phyloP scores from a whole-genome alignment of 192 early-diverging fungal species.

The Coemansia aciculifera region DNA sequence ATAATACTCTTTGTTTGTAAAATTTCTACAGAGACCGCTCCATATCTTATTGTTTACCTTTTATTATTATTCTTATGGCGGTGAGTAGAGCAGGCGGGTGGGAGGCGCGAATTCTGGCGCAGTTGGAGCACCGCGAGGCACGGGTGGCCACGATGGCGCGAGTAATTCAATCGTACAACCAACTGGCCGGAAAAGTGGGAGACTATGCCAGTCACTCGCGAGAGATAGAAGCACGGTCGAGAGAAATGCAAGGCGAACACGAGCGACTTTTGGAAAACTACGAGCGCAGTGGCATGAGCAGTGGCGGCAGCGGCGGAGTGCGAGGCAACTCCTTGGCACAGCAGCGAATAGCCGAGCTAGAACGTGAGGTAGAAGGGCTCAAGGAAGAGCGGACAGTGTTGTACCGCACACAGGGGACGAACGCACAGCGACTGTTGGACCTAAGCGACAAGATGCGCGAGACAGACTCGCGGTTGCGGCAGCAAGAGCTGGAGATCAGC shows the following conservation, averaged over 20 bases:
- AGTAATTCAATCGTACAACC: conserved; percentile 52
- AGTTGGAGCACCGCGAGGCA: conserved; percentile 49
- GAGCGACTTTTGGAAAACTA: conserved; percentile 45
- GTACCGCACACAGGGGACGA: conserved; percentile 87
- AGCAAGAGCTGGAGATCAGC: conserved; percentile 42
- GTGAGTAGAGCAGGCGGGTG: conserved; percentile 21
- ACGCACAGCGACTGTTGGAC: conserved; percentile 86
- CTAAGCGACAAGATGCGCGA: conserved; percentile 78
- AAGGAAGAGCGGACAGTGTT: conserved; percentile 86
- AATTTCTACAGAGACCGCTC: no score
- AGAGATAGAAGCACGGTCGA: conserved; percentile 39
- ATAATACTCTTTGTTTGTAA: neutral
- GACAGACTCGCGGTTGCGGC: conserved; percentile 64
- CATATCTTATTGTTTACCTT: neutral
- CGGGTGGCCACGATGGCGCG: conserved; percentile 49
- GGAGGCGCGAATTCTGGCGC: conserved; percentile 47
- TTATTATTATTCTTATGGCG: neutral
- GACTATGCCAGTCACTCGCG: conserved; percentile 48
- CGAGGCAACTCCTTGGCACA: conserved; percentile 53
- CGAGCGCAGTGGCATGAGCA: conserved; percentile 22
- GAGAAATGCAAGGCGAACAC: conserved; percentile 50
- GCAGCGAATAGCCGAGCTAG: conserved; percentile 71
- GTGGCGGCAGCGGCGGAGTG: conserved; percentile 11
- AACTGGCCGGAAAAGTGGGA: conserved; percentile 43
- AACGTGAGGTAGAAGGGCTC: conserved; percentile 68